Evolutionary conservation across 139 green algal genomes (phyloP).

Genomic region (Chlamydomonas sp.): DNA sequence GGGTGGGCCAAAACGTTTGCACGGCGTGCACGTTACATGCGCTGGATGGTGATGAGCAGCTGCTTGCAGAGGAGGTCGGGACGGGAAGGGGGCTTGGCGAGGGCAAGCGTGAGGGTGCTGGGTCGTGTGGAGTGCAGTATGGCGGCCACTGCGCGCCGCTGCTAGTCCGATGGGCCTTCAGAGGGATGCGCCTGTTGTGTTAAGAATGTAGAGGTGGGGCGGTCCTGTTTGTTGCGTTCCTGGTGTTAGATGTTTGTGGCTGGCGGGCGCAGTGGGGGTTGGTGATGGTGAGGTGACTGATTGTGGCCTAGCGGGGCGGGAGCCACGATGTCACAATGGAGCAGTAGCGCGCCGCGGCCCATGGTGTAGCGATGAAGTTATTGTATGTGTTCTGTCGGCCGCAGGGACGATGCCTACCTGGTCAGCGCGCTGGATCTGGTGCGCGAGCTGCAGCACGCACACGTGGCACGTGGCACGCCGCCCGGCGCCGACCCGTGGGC

Average conservation of each 20-base stretch:
- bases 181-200: constrained; percentile 62
- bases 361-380: background rate
- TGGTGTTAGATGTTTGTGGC: too few relatives aligned
- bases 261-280: too few relatives aligned
- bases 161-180: constrained; percentile 69
- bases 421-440: background rate
- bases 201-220: too few relatives aligned
- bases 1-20: background rate
- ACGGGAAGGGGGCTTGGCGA: too few relatives aligned
- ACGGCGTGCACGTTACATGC: background rate
- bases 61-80: background rate
- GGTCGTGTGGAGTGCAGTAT: too few relatives aligned
- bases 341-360: background rate
- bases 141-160: constrained; percentile 50
- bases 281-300: too few relatives aligned
- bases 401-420: constrained; percentile 36
- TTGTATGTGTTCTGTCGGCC: background rate
- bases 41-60: background rate
- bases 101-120: too few relatives aligned
- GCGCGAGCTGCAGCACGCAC: constrained; percentile 3
- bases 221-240: too few relatives aligned
- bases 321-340: too few relatives aligned
- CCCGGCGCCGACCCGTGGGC: constrained; percentile 20
- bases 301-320: too few relatives aligned
- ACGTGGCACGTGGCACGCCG: background rate